These are phyloP conservation scores for Craspedostauros australis DNA, from an alignment of 108 stramenopile genomes.

Conservation along the genomic window DNA sequence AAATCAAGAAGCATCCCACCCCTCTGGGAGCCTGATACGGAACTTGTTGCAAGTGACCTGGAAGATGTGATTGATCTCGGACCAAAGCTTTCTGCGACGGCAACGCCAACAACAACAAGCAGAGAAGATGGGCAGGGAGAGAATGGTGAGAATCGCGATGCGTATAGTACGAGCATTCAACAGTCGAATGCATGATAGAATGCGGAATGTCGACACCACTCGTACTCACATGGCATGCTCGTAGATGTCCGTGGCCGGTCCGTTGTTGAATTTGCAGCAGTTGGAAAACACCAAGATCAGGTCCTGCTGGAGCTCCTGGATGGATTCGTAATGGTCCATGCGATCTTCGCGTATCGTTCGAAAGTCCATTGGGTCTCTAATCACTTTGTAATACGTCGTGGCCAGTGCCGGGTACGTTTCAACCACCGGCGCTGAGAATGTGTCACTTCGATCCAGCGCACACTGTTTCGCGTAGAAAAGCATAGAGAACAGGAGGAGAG, in stretches of 20 bases:
- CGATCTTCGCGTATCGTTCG: conserved; percentile 70
- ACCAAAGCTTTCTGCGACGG: background rate
- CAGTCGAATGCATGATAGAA: background rate
- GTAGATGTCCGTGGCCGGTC: conserved; percentile 16
- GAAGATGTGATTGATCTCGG: conserved; percentile 27
- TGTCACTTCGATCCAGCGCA: conserved; percentile 23
- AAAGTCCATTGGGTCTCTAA: conserved; percentile 71
- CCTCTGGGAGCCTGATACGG: conserved; percentile 12
- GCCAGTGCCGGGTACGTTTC: conserved; percentile 58
- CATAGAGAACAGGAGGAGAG: too few species aligned
- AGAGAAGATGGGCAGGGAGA: background rate
- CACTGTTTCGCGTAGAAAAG: too few species aligned
- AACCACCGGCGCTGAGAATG: conserved; percentile 50
- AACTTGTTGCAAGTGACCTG: conserved; percentile 12
- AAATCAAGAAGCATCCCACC: too few species aligned
- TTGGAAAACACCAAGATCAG: conserved; percentile 56
- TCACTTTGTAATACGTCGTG: conserved; percentile 29
- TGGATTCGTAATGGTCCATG: conserved; percentile 39
- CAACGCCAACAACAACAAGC: background rate
- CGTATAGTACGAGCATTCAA: too few species aligned
- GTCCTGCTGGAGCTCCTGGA: conserved; percentile 63
- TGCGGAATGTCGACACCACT: background rate
- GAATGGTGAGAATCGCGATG: too few species aligned
- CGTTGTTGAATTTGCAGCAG: conserved; percentile 73
- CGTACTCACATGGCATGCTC: conserved; percentile 34